Evolutionary conservation across 768 basidiomycete genomes (phyloP).

Genomic region (Termitomyces sp.): DNA sequence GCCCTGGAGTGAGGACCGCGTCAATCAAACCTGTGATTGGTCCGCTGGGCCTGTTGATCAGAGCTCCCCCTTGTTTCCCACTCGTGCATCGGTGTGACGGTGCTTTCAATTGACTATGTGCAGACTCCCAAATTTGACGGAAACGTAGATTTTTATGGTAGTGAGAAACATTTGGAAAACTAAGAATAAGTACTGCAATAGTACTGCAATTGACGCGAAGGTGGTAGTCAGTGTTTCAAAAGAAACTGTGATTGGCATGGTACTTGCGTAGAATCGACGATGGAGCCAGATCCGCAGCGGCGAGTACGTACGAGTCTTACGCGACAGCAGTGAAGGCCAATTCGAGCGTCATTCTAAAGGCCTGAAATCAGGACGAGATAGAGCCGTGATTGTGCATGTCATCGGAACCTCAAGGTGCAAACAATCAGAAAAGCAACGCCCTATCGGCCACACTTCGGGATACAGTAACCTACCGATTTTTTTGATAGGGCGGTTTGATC

Average conservation of each 20-base stretch:
- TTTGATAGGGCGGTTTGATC: background rate
- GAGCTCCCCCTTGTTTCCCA: slow-evolving; percentile 24
- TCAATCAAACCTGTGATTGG: no score
- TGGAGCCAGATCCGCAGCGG: background rate
- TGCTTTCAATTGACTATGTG: slow-evolving; percentile 6
- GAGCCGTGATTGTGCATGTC: background rate
- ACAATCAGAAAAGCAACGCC: background rate
- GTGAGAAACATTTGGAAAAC: no score
- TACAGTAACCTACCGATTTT: background rate
- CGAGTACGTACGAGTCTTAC: background rate
- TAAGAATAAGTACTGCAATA: no score
- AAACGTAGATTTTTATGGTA: no score
- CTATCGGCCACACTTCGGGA: background rate
- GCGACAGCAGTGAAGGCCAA: background rate
- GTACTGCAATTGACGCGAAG: background rate
- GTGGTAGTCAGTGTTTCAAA: background rate
- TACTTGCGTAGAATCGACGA: background rate
- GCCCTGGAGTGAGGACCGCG: no score
- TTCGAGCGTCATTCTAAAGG: background rate
- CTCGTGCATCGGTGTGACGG: slow-evolving; percentile 17
- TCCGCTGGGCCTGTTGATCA: slow-evolving; percentile 17
- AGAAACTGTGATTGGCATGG: background rate
- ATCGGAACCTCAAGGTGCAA: background rate
- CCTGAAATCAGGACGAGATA: background rate
- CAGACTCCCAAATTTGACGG: no score